Evolutionary conservation across 2,329 filamentous ascomycete genomes (phyloP).

Genomic region (Colletotrichum truncatum): DNA sequence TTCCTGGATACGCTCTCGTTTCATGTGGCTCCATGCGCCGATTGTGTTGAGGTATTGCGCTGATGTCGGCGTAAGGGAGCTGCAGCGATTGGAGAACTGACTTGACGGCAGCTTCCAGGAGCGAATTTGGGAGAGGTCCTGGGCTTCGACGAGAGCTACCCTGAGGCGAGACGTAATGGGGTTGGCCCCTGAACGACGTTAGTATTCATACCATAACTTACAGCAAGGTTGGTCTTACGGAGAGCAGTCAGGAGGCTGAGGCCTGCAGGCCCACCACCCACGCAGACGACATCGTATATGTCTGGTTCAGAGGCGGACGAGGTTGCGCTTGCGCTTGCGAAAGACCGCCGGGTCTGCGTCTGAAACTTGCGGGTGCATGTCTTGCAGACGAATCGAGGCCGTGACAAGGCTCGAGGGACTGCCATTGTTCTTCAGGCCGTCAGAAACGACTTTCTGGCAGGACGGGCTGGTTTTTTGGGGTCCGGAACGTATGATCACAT

Average conservation of each 20-base stretch:
- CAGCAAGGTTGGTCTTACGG: conserved; percentile 58
- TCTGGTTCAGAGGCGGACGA: conserved; percentile 54
- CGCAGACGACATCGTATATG: conserved; percentile 92
- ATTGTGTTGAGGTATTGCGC: conserved; percentile 84
- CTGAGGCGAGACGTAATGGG: conserved; percentile 79
- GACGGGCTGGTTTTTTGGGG: neutral
- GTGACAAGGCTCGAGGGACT: conserved; percentile 34
- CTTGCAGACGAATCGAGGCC: conserved; percentile 53
- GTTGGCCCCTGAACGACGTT: conserved; percentile 68
- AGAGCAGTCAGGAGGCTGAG: conserved; percentile 83
- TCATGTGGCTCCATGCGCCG: conserved; percentile 85
- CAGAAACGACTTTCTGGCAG: neutral
- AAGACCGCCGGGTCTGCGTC: conserved; percentile 40
- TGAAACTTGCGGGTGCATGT: conserved; percentile 54
- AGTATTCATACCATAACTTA: neutral
- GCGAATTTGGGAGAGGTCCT: conserved; percentile 78
- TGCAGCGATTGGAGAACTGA: conserved; percentile 92
- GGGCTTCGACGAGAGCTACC: conserved; percentile 89
- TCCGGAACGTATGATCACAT: conserved; percentile 4
- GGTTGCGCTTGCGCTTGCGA: conserved; percentile 18
- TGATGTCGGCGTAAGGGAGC: conserved; percentile 90
- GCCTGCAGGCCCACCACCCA: conserved; percentile 89
- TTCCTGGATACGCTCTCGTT: conserved; percentile 77
- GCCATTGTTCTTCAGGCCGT: conserved; percentile 6
- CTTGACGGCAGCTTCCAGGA: conserved; percentile 72